Evolutionary conservation across 257 asterid genomes (phyloP).

Genomic region (Thymus quinquecostatus): DNA sequence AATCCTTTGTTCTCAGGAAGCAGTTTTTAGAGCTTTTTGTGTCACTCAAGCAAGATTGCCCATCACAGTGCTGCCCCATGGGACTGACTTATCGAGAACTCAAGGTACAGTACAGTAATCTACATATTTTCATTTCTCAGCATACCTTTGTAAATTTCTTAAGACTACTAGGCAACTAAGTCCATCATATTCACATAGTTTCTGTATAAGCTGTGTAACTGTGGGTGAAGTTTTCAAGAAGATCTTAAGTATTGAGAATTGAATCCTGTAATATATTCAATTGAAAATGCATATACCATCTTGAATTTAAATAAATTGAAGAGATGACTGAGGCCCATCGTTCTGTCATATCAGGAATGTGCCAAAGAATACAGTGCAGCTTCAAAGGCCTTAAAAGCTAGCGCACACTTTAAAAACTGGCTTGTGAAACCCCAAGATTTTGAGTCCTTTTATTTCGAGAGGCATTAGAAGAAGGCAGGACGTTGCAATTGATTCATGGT

Average conservation of each 20-base stretch:
- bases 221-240: constrained; percentile 6
- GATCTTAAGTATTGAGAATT: neutral
- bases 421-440: constrained; percentile 58
- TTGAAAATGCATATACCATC: neutral
- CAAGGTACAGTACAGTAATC: constrained; percentile 63
- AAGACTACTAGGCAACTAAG: constrained; percentile 13
- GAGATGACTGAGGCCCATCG: constrained; percentile 11
- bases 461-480: constrained; percentile 32
- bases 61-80: constrained; percentile 32
- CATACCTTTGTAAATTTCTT: constrained; percentile 4
- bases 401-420: constrained; percentile 78
- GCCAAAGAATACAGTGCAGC: constrained; percentile 59
- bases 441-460: constrained; percentile 54
- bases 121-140: constrained; percentile 9
- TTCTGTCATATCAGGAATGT: constrained; percentile 52
- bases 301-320: constrained; percentile 11
- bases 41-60: constrained; percentile 42
- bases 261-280: neutral
- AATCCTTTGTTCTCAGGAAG: constrained; percentile 51
- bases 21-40: constrained; percentile 59
- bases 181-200: neutral
- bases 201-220: neutral
- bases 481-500: constrained; percentile 20
- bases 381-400: constrained; percentile 67
- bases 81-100: constrained; percentile 63